Base-by-base conservation (phyloP, 1,284 basidiomycete genomes). In the Neonothopanus nambi region DNA sequence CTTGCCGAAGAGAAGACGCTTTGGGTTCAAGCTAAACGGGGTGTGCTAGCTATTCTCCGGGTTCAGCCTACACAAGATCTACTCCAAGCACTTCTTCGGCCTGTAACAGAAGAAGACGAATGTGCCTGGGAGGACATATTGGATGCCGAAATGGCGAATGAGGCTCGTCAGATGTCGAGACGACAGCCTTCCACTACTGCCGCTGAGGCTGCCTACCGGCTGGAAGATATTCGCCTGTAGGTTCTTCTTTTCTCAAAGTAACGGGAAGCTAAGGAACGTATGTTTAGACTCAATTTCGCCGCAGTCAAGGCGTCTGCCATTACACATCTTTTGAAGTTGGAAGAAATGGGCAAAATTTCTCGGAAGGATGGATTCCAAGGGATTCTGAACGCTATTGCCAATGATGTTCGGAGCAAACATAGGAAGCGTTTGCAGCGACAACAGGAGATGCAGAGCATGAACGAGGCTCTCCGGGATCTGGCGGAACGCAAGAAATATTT, bases 11-110 rank as follows among this genome's bases (percentile, higher is more conserved):
- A 91, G 65, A 98, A 98, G 66, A 91, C 94, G 0, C 75, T 97
- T 12, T 98, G 95, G 88, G 91, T 97, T 4, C 93, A 97, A 69
- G 95, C 95, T 2, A 99, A 99, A 72, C 88, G 96, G 20, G 89
- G 94, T 20, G 94, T 98, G 11, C 76, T 99, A 17, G 93, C 95
- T 1, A 89, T 99, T 54, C 80, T 99, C 21, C 90, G 95, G 21
- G 94, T 99, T 1, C 97, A 99, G 67, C 91, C 93, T 24, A 95
- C 91, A 5, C 86, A 88, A 63, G 92, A 95, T 60, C 81, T 99
- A 18, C 79, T 94, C 26, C 89, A 95, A 57, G 91, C 95, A 1
- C 77, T 99, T 55, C 87, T 98, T 71, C 81, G 83, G 44, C 84
- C 87, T 1, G 95, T 98, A 13, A 90, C 88, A 0, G 91, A 93